phyloP scores from a whole-genome alignment of 805 yeast species.

The Kluyveromyces siamensis region DNA sequence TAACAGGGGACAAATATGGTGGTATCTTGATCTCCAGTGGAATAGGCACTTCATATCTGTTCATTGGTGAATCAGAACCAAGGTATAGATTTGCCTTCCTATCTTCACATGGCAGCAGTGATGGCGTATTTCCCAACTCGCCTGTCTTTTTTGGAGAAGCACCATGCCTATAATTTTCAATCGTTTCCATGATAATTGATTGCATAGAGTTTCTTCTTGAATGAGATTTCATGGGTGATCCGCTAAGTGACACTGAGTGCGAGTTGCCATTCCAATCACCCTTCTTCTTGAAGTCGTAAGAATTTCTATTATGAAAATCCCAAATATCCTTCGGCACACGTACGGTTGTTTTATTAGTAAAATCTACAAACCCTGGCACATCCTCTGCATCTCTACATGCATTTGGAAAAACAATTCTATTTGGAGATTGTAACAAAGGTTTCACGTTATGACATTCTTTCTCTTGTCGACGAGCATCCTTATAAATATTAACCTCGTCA shows the following conservation, averaged over 20 bases:
- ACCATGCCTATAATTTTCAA: constrained; percentile 8
- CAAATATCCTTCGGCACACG: constrained; percentile 25
- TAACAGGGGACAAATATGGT: constrained; percentile 30
- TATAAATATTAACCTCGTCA: background rate
- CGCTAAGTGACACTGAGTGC: background rate
- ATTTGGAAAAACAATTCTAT: constrained; percentile 24
- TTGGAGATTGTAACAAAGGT: constrained; percentile 13
- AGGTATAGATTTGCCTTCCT: constrained; percentile 20
- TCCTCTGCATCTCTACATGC: constrained; percentile 3
- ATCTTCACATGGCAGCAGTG: constrained; percentile 7
- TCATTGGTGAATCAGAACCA: constrained; percentile 30
- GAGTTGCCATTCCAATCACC: background rate
- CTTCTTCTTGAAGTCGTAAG: background rate
- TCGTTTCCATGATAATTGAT: constrained; percentile 21
- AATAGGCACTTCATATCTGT: constrained; percentile 26
- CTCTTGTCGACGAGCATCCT: background rate
- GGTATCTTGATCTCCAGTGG: constrained; percentile 32
- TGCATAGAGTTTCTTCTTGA: constrained; percentile 18
- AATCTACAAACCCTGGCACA: constrained; percentile 17
- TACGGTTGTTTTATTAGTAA: constrained; percentile 21
- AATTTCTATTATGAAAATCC: constrained; percentile 16
- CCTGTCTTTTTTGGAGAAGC: background rate
- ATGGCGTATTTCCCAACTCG: background rate
- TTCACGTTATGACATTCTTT: background rate
- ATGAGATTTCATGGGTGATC: constrained; percentile 4